These are phyloP conservation scores for Coelastrella sp. DNA, from an alignment of 139 green algal species.

Conservation along the genomic window DNA sequence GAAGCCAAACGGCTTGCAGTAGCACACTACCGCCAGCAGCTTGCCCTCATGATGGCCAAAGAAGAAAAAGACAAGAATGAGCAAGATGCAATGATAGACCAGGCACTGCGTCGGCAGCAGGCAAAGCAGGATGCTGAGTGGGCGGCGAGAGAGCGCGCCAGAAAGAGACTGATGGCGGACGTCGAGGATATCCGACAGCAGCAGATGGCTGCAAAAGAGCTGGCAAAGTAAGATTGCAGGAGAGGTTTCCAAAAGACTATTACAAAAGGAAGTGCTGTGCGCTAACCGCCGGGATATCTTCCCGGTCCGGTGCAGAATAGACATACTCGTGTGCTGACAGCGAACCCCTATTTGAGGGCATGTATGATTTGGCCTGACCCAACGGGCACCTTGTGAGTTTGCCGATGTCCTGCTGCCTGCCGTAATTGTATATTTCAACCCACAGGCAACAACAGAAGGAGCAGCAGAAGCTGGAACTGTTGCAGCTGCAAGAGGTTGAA, in stretches of 20 bases:
- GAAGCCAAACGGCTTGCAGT: constrained; percentile 59
- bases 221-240: constrained; percentile 51
- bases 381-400: too few relatives aligned
- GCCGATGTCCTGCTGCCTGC: too few relatives aligned
- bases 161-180: constrained; percentile 62
- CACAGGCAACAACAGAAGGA: constrained; percentile 43
- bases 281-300: too few relatives aligned
- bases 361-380: too few relatives aligned
- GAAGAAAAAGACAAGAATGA: constrained; percentile 59
- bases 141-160: constrained; percentile 58
- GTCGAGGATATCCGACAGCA: constrained; percentile 64
- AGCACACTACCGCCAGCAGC: constrained; percentile 61
- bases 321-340: too few relatives aligned
- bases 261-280: too few relatives aligned
- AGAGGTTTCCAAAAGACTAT: too few relatives aligned
- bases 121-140: constrained; percentile 63
- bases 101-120: constrained; percentile 52
- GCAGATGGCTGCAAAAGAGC: constrained; percentile 64
- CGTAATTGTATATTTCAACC: too few relatives aligned
- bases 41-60: constrained; percentile 65
- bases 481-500: constrained; percentile 36
- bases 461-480: constrained; percentile 22
- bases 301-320: too few relatives aligned
- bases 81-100: constrained; percentile 63
- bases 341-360: too few relatives aligned